Evolutionary conservation across 179 eudicot genomes (phyloP), one percentile per base, ranked within the genome.

Genomic region (Spergularia azorica): DNA sequence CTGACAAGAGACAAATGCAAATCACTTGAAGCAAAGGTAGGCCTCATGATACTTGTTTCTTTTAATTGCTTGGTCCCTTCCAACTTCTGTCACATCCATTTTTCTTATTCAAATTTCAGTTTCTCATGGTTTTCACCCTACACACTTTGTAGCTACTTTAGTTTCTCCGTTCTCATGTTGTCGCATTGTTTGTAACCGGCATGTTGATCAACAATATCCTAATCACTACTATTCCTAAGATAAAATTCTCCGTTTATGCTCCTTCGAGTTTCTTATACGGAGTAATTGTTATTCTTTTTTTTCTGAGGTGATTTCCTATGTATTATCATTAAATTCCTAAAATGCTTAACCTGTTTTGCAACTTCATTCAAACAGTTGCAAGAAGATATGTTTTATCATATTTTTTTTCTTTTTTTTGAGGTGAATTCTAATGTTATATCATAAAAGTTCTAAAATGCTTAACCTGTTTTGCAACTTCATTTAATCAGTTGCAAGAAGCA

Each of bases 401-500:
- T 60, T 6, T 50, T 38, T 3, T 39, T 32, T 36, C 39, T 14
- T 75, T 36, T 18, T 16, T 6, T 56, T 18, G 63, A 65, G 50
- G 2, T 46, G 54, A 17, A 46, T 43, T 21, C 6, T 5, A 8
- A 38, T 1, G 55, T 70, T 70, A 50, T 11, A 32, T 32, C 36
- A 32, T 32, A 14, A 4, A 15, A 60, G 59, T 15, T 6, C 64
- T 52, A 39, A 10, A 7, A 6, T 56, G 61, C 1, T 59, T 3
- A 5, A 9, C 58, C 56, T 15, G 6, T 55, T 8, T 15, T 48
- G 12, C 54, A 71, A 71, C 59, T 16, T 70, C 56, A 16, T 77
- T 58, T 75, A 63, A 72, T 79, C 88, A 95, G 98, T 87, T 95
- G 54, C 73, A 83, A 76, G 96, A 85, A 73, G 84, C 93, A 32